Percentiles rank a stretch among this genome's conserved stretches.
Evolutionary conservation across 1,284 basidiomycete species (phyloP).

Genomic region (Ceratobasidium sp.): DNA sequence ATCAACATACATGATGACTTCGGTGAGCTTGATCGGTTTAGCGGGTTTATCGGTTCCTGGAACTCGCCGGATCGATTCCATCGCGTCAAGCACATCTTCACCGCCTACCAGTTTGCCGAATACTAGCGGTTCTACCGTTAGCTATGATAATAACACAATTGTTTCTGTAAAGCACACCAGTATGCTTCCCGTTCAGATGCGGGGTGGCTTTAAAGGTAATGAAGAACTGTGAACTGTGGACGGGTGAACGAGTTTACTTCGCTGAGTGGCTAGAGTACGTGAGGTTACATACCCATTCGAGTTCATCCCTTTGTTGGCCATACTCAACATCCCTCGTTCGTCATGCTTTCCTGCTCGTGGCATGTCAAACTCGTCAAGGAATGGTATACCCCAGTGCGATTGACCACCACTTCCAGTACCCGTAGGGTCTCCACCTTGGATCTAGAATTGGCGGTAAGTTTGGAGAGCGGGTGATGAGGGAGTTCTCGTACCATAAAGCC

Average conservation of each 20-base stretch:
- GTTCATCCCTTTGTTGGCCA: slow-evolving; percentile 92
- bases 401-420: slow-evolving; percentile 95
- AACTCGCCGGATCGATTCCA: slow-evolving; percentile 86
- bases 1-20: slow-evolving; percentile 76
- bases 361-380: slow-evolving; percentile 90
- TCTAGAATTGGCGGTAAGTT: slow-evolving; percentile 65
- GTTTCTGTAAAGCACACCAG: too few species aligned
- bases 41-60: slow-evolving; percentile 88
- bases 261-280: too few species aligned
- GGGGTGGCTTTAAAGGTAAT: slow-evolving; percentile 86
- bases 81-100: slow-evolving; percentile 85
- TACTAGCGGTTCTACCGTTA: slow-evolving; percentile 78
- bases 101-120: slow-evolving; percentile 98
- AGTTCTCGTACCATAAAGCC: slow-evolving; percentile 99
- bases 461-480: too few species aligned
- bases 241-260: too few species aligned
- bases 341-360: slow-evolving; percentile 91
- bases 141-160: too few species aligned
- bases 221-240: slow-evolving; percentile 86
- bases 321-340: slow-evolving; percentile 81
- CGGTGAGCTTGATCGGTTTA: slow-evolving; percentile 83
- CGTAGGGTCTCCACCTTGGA: slow-evolving; percentile 96
- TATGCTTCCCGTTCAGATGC: slow-evolving; percentile 68
- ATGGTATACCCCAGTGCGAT: slow-evolving; percentile 95
- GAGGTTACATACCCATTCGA: too few species aligned